phyloP scores from a whole-genome alignment of 805 yeast genomes.

The Ogataea pilisensis region DNA sequence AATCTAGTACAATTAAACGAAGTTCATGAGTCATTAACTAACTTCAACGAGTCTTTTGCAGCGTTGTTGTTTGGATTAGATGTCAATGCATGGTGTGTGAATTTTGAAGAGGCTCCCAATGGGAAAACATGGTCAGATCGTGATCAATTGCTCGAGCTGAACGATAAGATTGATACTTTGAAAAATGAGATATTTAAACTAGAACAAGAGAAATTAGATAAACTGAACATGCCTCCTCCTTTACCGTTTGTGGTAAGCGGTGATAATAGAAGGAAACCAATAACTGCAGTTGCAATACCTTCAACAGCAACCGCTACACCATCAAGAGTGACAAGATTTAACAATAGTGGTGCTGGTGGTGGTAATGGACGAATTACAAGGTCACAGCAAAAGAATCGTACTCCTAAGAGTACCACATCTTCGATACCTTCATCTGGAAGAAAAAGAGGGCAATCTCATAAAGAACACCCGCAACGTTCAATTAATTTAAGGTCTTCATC shows the following conservation, averaged over 20 bases:
- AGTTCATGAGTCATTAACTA: slow-evolving; percentile 57
- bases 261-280: neutral
- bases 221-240: slow-evolving; percentile 26
- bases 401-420: no score
- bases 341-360: no score
- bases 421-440: no score
- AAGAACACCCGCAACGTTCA: no score
- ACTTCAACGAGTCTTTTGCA: slow-evolving; percentile 72
- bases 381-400: neutral
- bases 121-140: slow-evolving; percentile 19
- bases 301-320: no score
- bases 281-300: no score
- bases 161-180: slow-evolving; percentile 16
- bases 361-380: neutral
- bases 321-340: no score
- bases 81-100: slow-evolving; percentile 86
- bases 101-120: slow-evolving; percentile 41
- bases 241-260: neutral
- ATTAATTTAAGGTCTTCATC: neutral
- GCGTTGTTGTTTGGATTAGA: slow-evolving; percentile 73
- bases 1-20: slow-evolving; percentile 54
- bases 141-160: slow-evolving; percentile 15
- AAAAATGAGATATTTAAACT: slow-evolving; percentile 10
- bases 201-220: slow-evolving; percentile 9
- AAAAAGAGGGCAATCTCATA: no score